phyloP scores from a whole-genome alignment of 2,329 filamentous ascomycete genomes.

The Xylaria sp. region DNA sequence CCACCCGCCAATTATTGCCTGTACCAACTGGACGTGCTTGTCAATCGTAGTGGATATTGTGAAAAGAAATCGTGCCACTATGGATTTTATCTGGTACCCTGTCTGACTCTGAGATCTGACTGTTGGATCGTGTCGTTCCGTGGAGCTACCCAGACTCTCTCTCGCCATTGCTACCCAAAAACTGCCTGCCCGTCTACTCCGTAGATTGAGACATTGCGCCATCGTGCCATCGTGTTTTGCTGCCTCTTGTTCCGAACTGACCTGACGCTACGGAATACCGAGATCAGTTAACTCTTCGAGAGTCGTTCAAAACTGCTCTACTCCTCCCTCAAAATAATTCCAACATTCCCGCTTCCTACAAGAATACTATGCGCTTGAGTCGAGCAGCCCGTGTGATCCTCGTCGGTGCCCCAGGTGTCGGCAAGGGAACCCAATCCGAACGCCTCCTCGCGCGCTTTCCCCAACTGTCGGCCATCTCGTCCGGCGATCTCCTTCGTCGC shows the following conservation, averaged over 20 bases:
- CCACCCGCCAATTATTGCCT: neutral
- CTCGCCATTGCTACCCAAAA: neutral
- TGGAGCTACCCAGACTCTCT: neutral
- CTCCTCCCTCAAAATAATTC: neutral
- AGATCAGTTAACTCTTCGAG: conserved; percentile 1
- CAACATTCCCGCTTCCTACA: neutral
- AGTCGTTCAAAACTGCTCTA: conserved; percentile 4
- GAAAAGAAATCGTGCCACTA: conserved; percentile 5
- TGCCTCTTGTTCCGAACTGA: neutral
- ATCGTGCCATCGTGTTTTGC: neutral
- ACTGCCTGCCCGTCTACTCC: neutral
- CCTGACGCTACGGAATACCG: neutral
- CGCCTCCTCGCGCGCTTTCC: conserved; percentile 81
- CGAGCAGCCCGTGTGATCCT: conserved; percentile 89
- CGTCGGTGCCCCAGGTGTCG: conserved; percentile 91
- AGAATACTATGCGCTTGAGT: conserved; percentile 57
- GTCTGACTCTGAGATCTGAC: conserved; percentile 8
- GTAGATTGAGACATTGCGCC: neutral
- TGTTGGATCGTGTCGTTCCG: neutral
- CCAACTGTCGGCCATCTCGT: conserved; percentile 85
- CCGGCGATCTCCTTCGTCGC: conserved; percentile 82
- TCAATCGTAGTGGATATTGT: conserved; percentile 4
- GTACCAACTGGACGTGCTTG: neutral
- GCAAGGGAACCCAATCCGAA: conserved; percentile 94
- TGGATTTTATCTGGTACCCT: conserved; percentile 11